Percentiles rank a stretch among this genome's conserved stretches.
phyloP scores from a whole-genome alignment of 2,329 filamentous ascomycete species.

The Rhexocercosporidium sp. region DNA sequence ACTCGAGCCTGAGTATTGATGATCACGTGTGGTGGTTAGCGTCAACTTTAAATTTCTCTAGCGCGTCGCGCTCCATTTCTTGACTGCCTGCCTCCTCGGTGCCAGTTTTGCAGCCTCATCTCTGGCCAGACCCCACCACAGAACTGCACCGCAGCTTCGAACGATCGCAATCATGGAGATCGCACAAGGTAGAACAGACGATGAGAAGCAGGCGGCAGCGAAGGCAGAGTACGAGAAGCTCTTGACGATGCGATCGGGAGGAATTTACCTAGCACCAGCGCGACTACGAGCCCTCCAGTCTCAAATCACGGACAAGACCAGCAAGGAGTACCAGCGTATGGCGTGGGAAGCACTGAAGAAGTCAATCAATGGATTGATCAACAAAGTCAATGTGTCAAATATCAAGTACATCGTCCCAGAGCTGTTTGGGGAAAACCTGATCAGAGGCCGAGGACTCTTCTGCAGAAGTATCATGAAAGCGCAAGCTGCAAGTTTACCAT shows the following conservation, averaged over 20 bases:
- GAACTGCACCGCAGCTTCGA: background rate
- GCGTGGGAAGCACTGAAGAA: conserved; percentile 99
- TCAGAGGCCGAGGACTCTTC: conserved; percentile 89
- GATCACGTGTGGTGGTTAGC: background rate
- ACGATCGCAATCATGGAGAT: conserved; percentile 29
- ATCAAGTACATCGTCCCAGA: conserved; percentile 98
- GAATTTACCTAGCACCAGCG: conserved; percentile 95
- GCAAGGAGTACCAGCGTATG: conserved; percentile 98
- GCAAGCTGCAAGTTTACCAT: conserved; percentile 92
- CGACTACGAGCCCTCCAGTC: conserved; percentile 89
- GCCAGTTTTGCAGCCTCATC: background rate
- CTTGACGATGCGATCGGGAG: conserved; percentile 89
- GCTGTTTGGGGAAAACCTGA: conserved; percentile 91
- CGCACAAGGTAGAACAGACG: conserved; percentile 60
- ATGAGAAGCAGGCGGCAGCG: conserved; percentile 84
- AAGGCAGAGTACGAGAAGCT: conserved; percentile 95
- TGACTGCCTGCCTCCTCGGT: background rate
- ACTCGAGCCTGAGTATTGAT: background rate
- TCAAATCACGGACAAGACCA: conserved; percentile 94
- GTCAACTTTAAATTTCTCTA: background rate
- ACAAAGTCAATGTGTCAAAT: conserved; percentile 98
- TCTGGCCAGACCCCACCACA: background rate
- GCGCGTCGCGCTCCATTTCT: background rate
- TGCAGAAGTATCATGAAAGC: conserved; percentile 98
- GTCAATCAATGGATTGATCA: conserved; percentile 97